Conservation (phyloP, 495 filamentous ascomycete species). For the Sabuloglossum arenarium region DNA sequence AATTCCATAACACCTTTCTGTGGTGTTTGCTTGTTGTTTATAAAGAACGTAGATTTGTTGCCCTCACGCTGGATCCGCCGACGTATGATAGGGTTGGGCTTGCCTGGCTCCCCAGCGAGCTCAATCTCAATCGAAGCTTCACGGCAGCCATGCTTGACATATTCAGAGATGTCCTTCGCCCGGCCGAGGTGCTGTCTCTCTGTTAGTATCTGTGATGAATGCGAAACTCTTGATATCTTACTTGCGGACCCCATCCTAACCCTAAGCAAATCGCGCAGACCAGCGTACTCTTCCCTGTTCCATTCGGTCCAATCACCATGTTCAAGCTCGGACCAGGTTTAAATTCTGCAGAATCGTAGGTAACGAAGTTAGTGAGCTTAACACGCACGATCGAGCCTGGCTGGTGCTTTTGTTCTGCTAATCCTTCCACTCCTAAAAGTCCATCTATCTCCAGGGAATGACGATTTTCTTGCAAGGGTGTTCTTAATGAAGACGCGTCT, state of each 20-base stretch:
- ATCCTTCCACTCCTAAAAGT: background rate
- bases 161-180: conserved; percentile 67
- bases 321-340: conserved; percentile 80
- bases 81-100: conserved; percentile 46
- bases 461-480: background rate
- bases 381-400: conserved; percentile 83
- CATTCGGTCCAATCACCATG: conserved; percentile 97
- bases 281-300: conserved; percentile 91
- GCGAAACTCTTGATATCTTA: conserved; percentile 15
- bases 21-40: conserved; percentile 39
- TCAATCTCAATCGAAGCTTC: conserved; percentile 80
- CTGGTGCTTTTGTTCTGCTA: conserved; percentile 22
- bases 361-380: conserved; percentile 79
- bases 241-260: conserved; percentile 57
- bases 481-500: background rate
- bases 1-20: conserved; percentile 41
- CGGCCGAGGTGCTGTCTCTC: conserved; percentile 49
- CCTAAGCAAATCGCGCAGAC: conserved; percentile 95
- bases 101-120: conserved; percentile 33
- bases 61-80: conserved; percentile 61
- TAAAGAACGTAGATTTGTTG: conserved; percentile 50
- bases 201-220: background rate
- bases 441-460: background rate
- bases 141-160: conserved; percentile 71
- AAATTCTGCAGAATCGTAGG: conserved; percentile 79